Evolutionary conservation across 257 asterid genomes (phyloP).

Genomic region (Echium plantagineum): DNA sequence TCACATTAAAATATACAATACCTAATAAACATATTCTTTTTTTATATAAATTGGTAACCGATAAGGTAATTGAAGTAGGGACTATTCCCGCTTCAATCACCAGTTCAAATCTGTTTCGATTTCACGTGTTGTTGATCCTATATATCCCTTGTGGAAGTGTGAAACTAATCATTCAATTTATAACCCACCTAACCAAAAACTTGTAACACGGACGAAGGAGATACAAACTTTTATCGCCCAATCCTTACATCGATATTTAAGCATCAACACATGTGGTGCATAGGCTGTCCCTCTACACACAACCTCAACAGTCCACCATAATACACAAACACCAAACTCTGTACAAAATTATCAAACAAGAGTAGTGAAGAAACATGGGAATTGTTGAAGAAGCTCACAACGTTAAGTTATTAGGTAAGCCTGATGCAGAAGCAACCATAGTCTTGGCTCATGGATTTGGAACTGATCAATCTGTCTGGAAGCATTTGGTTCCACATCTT

Average conservation of each 20-base stretch:
- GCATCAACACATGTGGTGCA: background rate
- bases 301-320: background rate
- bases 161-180: no score
- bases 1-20: no score
- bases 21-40: no score
- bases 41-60: no score
- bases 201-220: no score
- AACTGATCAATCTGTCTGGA: constrained; percentile 73
- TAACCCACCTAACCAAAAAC: no score
- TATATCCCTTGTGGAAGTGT: no score
- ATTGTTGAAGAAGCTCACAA: constrained; percentile 61
- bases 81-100: no score
- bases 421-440: constrained; percentile 29
- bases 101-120: no score
- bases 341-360: background rate
- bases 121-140: no score
- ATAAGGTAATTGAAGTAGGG: no score
- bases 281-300: background rate
- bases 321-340: background rate
- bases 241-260: background rate
- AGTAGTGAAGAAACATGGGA: constrained; percentile 27
- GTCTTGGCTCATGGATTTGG: constrained; percentile 72
- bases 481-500: constrained; percentile 54
- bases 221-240: no score
- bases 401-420: constrained; percentile 42